A percentile compares a stretch with the other conserved stretches of the same genome.
phyloP scores from a whole-genome alignment of 2,329 filamentous ascomycete genomes.

The Xylariaceae sp. region DNA sequence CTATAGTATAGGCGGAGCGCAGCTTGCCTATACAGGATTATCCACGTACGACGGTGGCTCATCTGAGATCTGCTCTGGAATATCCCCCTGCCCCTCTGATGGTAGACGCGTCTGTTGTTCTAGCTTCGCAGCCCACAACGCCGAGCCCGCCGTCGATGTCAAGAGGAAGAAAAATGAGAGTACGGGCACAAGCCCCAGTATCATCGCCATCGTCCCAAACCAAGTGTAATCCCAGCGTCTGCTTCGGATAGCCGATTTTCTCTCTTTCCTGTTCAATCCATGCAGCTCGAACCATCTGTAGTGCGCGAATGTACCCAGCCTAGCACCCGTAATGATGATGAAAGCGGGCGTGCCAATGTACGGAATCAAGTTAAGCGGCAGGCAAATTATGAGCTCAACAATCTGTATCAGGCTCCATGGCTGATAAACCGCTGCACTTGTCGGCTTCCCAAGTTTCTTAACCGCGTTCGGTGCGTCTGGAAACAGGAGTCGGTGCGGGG shows the following conservation, averaged over 20 bases:
- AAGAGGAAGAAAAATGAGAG: slow-evolving; percentile 93
- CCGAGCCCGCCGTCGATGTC: slow-evolving; percentile 79
- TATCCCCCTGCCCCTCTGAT: slow-evolving; percentile 12
- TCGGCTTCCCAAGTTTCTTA: slow-evolving; percentile 78
- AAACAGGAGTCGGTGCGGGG: slow-evolving; percentile 61
- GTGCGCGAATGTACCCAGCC: slow-evolving; percentile 83
- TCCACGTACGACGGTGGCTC: slow-evolving; percentile 38
- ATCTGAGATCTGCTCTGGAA: slow-evolving; percentile 27
- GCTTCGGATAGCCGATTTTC: slow-evolving; percentile 63
- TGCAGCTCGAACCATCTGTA: slow-evolving; percentile 85
- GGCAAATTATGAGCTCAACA: slow-evolving; percentile 70
- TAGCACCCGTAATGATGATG: slow-evolving; percentile 79
- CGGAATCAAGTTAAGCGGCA: slow-evolving; percentile 85
- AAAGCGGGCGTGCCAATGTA: slow-evolving; percentile 80
- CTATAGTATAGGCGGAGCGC: not conserved
- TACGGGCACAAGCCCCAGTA: slow-evolving; percentile 81
- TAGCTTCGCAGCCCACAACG: slow-evolving; percentile 77
- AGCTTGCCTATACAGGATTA: slow-evolving; percentile 32
- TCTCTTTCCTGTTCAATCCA: slow-evolving; percentile 68
- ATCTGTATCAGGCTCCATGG: slow-evolving; percentile 93
- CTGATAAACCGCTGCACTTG: slow-evolving; percentile 69
- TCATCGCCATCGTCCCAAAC: slow-evolving; percentile 83
- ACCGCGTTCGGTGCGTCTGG: slow-evolving; percentile 67
- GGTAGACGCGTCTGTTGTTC: slow-evolving; percentile 52
- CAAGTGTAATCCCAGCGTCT: slow-evolving; percentile 81